Evolutionary conservation across 176 grass and related monocot genomes (phyloP).

Genomic region (Carex parvula): DNA sequence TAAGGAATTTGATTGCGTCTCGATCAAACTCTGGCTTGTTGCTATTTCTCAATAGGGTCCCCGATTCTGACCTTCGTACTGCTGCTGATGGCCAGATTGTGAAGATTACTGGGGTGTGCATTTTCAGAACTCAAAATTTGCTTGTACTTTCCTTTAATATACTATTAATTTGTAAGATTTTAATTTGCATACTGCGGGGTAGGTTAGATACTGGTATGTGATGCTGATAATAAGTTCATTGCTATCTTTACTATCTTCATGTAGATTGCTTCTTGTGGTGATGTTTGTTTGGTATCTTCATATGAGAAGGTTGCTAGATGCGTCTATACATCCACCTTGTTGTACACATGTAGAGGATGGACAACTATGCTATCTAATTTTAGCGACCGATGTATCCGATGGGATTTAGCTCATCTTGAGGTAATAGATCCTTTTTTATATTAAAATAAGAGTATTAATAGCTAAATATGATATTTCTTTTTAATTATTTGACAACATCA

Average conservation of each 20-base stretch:
- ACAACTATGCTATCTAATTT: conserved; percentile 38
- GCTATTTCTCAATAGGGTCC: conserved; percentile 54
- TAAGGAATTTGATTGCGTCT: conserved; percentile 67
- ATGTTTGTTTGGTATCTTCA: conserved; percentile 76
- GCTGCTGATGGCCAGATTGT: conserved; percentile 80
- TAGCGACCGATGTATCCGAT: conserved; percentile 34
- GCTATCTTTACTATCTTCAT: neutral
- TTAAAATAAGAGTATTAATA: neutral
- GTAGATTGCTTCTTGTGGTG: conserved; percentile 82
- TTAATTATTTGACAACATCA: neutral
- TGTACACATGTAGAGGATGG: conserved; percentile 60
- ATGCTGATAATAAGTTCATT: neutral
- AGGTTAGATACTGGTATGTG: neutral
- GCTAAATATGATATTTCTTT: neutral
- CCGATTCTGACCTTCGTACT: conserved; percentile 51
- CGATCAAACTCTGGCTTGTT: conserved; percentile 43
- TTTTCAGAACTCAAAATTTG: neutral
- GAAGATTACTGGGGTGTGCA: conserved; percentile 76
- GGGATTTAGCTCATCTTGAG: conserved; percentile 78
- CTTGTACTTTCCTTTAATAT: neutral
- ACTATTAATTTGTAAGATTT: neutral
- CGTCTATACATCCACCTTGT: conserved; percentile 84
- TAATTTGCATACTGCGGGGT: neutral
- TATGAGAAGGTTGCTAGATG: conserved; percentile 97
- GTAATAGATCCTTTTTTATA: conserved; percentile 34